phyloP scores from a whole-genome alignment of 1,284 basidiomycete species.

The Ceraceosorus guamensis region DNA sequence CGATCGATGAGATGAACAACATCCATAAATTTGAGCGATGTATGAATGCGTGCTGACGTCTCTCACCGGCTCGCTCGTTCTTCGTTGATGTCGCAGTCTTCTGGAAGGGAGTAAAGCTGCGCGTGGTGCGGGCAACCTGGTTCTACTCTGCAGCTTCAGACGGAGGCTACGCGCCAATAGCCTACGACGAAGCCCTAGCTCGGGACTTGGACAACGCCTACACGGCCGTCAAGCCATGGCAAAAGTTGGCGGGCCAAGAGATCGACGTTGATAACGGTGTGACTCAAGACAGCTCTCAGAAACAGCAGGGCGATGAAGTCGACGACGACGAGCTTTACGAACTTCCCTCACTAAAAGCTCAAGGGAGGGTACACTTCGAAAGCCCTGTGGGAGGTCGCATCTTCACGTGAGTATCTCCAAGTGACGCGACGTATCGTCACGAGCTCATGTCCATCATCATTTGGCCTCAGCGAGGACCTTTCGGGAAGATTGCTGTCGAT shows the following conservation, averaged over 20 bases:
- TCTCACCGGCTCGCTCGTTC: too few species aligned
- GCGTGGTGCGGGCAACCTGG: slow-evolving; percentile 47
- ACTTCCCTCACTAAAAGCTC: slow-evolving; percentile 35
- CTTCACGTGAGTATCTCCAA: slow-evolving; percentile 21
- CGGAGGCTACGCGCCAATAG: slow-evolving; percentile 36
- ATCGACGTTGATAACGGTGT: background rate
- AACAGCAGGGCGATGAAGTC: slow-evolving; percentile 7
- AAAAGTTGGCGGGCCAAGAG: slow-evolving; percentile 1
- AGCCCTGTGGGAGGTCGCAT: slow-evolving; percentile 45
- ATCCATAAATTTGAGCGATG: too few species aligned
- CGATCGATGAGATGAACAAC: too few species aligned
- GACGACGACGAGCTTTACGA: slow-evolving; percentile 22
- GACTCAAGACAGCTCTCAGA: slow-evolving; percentile 4
- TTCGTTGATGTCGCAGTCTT: slow-evolving; percentile 22
- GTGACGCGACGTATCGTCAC: background rate
- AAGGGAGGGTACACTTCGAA: slow-evolving; percentile 42
- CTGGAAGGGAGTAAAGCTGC: slow-evolving; percentile 47
- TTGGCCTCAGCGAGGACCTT: slow-evolving; percentile 17
- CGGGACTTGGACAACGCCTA: slow-evolving; percentile 48
- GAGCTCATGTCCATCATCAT: background rate
- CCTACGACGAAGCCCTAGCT: slow-evolving; percentile 40
- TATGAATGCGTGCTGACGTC: too few species aligned
- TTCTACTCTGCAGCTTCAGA: slow-evolving; percentile 45
- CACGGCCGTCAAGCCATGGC: slow-evolving; percentile 45
- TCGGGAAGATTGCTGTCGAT: slow-evolving; percentile 31